A percentile compares a stretch with the other conserved stretches of the same genome.
phyloP scores from a whole-genome alignment of 83 land plant species.

The Diphasiastrum complanatum region DNA sequence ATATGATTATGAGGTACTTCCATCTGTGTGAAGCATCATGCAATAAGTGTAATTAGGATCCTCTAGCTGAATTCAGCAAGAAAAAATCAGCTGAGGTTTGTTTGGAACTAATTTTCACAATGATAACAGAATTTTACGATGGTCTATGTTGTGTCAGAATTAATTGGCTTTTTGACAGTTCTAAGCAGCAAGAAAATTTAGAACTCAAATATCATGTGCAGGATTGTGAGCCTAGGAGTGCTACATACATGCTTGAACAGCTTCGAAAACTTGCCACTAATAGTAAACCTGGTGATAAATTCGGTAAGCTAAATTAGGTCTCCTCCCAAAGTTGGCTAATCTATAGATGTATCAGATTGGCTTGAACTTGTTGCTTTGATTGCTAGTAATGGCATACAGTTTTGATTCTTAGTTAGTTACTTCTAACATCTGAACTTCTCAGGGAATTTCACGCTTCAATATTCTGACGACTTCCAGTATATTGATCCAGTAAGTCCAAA shows the following conservation, averaged over 20 bases:
- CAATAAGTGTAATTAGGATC: too few relatives aligned
- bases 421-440: neutral
- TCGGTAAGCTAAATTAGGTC: constrained; percentile 37
- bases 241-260: constrained; percentile 61
- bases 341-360: neutral
- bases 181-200: too few relatives aligned
- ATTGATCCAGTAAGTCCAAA: constrained; percentile 78
- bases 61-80: too few relatives aligned
- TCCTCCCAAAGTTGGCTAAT: neutral
- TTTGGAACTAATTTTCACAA: too few relatives aligned
- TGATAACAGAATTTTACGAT: too few relatives aligned
- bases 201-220: constrained; percentile 16
- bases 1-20: too few relatives aligned
- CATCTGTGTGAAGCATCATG: too few relatives aligned
- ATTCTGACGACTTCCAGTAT: constrained; percentile 79
- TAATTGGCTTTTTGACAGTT: too few relatives aligned
- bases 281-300: constrained; percentile 53
- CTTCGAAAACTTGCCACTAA: constrained; percentile 53
- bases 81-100: too few relatives aligned
- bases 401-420: neutral
- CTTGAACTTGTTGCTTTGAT: too few relatives aligned
- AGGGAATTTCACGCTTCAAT: constrained; percentile 58
- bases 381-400: too few relatives aligned
- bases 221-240: constrained; percentile 77
- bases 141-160: too few relatives aligned